phyloP scores from a whole-genome alignment of 768 basidiomycete species.

The Kwoniella dendrophila region DNA sequence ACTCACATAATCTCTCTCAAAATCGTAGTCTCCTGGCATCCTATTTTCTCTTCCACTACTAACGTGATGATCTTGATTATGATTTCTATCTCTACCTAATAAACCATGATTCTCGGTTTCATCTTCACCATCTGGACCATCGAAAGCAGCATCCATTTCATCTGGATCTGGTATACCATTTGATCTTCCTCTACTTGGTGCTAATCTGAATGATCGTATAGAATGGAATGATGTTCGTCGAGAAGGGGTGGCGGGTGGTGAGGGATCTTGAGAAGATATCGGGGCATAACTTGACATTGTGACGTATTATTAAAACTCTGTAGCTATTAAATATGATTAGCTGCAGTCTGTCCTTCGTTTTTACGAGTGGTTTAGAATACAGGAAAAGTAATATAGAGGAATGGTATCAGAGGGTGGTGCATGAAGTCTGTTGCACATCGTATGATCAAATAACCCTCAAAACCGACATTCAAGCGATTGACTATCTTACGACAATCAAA shows the following conservation, averaged over 20 bases:
- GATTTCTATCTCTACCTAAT: constrained; percentile 16
- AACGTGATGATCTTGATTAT: neutral
- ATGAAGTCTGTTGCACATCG: constrained; percentile 47
- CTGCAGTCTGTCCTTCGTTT: no score
- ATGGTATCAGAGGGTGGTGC: constrained; percentile 46
- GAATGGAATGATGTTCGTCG: constrained; percentile 41
- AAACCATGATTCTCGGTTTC: constrained; percentile 46
- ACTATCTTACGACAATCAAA: no score
- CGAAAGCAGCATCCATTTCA: constrained; percentile 80
- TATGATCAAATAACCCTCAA: constrained; percentile 19
- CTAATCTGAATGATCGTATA: constrained; percentile 30
- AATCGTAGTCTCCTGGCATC: constrained; percentile 54
- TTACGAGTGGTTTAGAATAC: no score
- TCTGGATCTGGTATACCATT: constrained; percentile 43
- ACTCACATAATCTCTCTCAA: constrained; percentile 54
- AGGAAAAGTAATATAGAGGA: no score
- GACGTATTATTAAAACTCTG: neutral
- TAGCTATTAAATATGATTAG: no score
- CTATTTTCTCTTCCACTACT: constrained; percentile 13
- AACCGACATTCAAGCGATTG: constrained; percentile 1
- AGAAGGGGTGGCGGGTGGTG: constrained; percentile 24
- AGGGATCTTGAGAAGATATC: constrained; percentile 17
- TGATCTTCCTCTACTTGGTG: constrained; percentile 7
- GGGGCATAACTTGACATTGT: constrained; percentile 34
- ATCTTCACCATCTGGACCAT: constrained; percentile 69